Percentiles rank a stretch among this genome's conserved stretches.
Conservation (phyloP, 805 yeast genomes). For the Wickerhamiella galacta region DNA sequence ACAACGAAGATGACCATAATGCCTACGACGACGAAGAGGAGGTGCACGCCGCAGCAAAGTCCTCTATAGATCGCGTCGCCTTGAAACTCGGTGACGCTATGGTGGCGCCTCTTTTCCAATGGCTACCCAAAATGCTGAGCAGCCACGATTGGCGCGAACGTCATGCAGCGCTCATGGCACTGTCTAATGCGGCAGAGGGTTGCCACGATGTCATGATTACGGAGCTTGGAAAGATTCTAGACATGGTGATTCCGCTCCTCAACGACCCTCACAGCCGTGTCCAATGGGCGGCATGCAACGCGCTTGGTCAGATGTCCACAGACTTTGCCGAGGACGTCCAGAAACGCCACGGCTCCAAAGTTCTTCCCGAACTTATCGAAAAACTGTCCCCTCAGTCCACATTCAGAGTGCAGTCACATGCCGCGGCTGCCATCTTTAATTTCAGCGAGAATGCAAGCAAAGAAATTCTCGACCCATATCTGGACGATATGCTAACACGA, state of each 20-base stretch:
- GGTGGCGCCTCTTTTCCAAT: conserved; percentile 74
- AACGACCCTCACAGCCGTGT: conserved; percentile 84
- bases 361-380: conserved; percentile 77
- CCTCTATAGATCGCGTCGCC: conserved; percentile 82
- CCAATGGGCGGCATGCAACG: conserved; percentile 93
- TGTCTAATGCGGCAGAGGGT: conserved; percentile 95
- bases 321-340: conserved; percentile 88
- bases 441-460: conserved; percentile 84
- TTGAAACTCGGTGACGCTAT: conserved; percentile 68
- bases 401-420: conserved; percentile 91
- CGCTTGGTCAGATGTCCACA: conserved; percentile 90
- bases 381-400: conserved; percentile 49
- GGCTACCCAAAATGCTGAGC: conserved; percentile 64
- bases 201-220: conserved; percentile 74
- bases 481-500: conserved; percentile 63
- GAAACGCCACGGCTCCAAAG: conserved; percentile 56
- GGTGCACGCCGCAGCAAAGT: conserved; percentile 83
- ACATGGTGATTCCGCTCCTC: conserved; percentile 71
- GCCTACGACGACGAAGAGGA: conserved; percentile 72
- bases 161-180: conserved; percentile 93
- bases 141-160: conserved; percentile 82
- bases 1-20: conserved; percentile 56
- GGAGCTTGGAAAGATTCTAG: conserved; percentile 68
- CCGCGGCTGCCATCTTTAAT: conserved; percentile 95
- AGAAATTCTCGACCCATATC: conserved; percentile 78